Conservation (phyloP, 2,329 filamentous ascomycete species). For the Claviceps citrina region DNA sequence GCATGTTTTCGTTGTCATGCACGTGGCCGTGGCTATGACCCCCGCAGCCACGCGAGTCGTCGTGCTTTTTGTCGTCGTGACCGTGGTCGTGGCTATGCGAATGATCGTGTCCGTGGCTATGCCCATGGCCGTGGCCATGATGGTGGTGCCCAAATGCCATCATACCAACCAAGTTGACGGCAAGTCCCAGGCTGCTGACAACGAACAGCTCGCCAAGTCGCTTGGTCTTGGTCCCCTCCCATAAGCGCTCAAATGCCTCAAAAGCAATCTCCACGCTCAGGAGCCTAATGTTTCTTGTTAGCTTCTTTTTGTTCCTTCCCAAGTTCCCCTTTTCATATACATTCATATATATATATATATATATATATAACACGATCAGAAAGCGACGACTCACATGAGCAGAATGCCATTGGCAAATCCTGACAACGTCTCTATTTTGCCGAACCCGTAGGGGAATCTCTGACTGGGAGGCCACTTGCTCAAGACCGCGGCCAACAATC, state of each 20-base stretch:
- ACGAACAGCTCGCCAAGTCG: slow-evolving; percentile 74
- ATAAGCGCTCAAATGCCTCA: slow-evolving; percentile 77
- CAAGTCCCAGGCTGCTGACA: slow-evolving; percentile 71
- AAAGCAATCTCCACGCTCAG: slow-evolving; percentile 94
- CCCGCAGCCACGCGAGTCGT: slow-evolving; percentile 29
- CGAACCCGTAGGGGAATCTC: slow-evolving; percentile 85
- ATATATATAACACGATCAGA: no score
- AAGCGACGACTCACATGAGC: slow-evolving; percentile 48
- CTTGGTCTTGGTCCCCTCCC: slow-evolving; percentile 70
- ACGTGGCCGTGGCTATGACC: slow-evolving; percentile 10
- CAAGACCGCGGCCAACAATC: slow-evolving; percentile 80
- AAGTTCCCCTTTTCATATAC: not conserved
- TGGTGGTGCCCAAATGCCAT: slow-evolving; percentile 63
- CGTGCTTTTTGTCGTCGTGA: slow-evolving; percentile 21
- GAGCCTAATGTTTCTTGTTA: slow-evolving; percentile 35
- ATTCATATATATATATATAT: no score
- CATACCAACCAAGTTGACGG: slow-evolving; percentile 87
- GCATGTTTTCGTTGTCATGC: slow-evolving; percentile 95
- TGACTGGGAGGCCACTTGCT: slow-evolving; percentile 90
- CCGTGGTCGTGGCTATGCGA: slow-evolving; percentile 19
- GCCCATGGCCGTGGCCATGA: slow-evolving; percentile 24
- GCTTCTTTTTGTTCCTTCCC: not conserved
- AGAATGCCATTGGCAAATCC: slow-evolving; percentile 96
- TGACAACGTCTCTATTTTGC: slow-evolving; percentile 90
- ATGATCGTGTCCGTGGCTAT: slow-evolving; percentile 17